Base-by-base conservation (phyloP, 2,329 filamentous ascomycete species). In the Zelopaecilomyces penicillatus region DNA sequence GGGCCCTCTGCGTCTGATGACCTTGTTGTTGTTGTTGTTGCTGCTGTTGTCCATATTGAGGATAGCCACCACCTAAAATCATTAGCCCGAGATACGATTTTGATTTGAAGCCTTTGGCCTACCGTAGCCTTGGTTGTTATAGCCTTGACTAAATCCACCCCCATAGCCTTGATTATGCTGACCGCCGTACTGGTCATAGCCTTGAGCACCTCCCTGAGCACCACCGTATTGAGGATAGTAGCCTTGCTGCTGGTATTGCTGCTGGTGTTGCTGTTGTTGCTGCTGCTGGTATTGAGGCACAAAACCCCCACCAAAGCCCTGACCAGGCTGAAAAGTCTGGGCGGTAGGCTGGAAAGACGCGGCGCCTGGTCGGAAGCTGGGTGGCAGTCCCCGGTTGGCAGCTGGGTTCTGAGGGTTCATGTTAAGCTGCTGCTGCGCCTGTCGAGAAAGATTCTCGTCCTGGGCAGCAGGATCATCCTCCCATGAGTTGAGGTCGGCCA, bases 401-500 rank as follows among this genome's bases (percentile, higher is more conserved):
- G 60, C 64, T 52, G 62, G 65, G 54, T 67, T 67, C 51, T 68
- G 65, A 43, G 73, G 71, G 64, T 84, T 85, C 59, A 90, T 64
- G 65, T 88, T 87, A 65, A 89, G 76, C 64, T 85, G 82, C 64
- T 84, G 80, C 57, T 84, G 79, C 33, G 85, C 70, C 73, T 90
- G 86, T 57, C 82, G 81, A 50, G 86, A 79, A 65, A 95, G 80
- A 64, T 79, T 79, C 57, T 87, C 84, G 58, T 90, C 84, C 73
- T 87, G 83, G 51, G 80, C 82, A 44, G 83, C 74, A 59, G 83
- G 82, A 60, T 90, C 87, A 60, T 95, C 88, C 70, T 97, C 90
- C 87, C 93, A 97, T 51, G 89, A 95, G 66, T 95, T 89, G 59
- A 88, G 85, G 66, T 90, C 82, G 57, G 90, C 85, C 89, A 95